Percentiles rank a stretch among this genome's conserved stretches.
Conservation (phyloP, 1,139 yeast species). For the Yamadazyma atlantica region DNA sequence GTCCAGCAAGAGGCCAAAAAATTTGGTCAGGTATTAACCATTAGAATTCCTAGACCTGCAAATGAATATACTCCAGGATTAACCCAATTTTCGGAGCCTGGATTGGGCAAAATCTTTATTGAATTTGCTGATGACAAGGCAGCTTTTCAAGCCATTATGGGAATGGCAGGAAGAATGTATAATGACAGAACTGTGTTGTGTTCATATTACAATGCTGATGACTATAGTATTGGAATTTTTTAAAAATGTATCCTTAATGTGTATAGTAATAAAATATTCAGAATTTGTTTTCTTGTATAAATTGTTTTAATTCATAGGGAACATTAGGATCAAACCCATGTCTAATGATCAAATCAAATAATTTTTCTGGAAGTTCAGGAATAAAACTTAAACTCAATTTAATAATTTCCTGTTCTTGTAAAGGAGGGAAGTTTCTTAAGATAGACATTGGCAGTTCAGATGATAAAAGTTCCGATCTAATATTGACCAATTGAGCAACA, state of each 20-base stretch:
- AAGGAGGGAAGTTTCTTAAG: slow-evolving; percentile 68
- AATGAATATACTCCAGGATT: slow-evolving; percentile 47
- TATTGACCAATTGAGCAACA: slow-evolving; percentile 77
- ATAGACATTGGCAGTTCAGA: slow-evolving; percentile 72
- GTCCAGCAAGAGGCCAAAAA: slow-evolving; percentile 51
- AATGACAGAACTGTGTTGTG: slow-evolving; percentile 71
- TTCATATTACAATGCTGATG: slow-evolving; percentile 60
- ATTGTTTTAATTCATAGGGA: slow-evolving; percentile 35
- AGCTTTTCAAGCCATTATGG: slow-evolving; percentile 59
- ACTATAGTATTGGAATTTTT: slow-evolving; percentile 38
- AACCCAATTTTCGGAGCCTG: slow-evolving; percentile 49
- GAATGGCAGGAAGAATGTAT: slow-evolving; percentile 67
- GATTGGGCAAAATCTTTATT: slow-evolving; percentile 72
- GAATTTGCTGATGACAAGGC: slow-evolving; percentile 54
- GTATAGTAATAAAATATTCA: not conserved
- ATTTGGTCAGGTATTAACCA: slow-evolving; percentile 52
- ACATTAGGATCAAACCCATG: slow-evolving; percentile 67
- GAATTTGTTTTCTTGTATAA: slow-evolving; percentile 9
- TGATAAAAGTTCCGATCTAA: slow-evolving; percentile 58
- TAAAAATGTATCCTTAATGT: slow-evolving; percentile 12
- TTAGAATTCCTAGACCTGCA: slow-evolving; percentile 69
- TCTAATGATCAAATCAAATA: slow-evolving; percentile 67
- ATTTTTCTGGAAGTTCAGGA: slow-evolving; percentile 66
- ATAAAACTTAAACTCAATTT: slow-evolving; percentile 79
- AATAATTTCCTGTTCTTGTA: slow-evolving; percentile 74